Evolutionary conservation across 805 yeast species (phyloP), one percentile per base, ranked within the genome.

Genomic region (Jamesozyma lodderae): DNA sequence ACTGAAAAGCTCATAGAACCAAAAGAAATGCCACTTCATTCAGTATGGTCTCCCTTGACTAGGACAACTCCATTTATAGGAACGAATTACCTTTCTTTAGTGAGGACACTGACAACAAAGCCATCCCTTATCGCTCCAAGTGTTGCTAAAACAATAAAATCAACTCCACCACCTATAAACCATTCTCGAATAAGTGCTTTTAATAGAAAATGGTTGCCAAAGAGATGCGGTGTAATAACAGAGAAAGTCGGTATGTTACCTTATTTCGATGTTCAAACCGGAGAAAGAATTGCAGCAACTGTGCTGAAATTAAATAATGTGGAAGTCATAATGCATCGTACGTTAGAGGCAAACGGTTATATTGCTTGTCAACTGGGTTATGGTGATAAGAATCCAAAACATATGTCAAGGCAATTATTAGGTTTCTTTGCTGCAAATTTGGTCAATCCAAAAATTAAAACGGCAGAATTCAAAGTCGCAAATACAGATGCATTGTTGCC

Each of bases 161-260:
- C 59, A 31, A 66, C 73, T 2, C 75, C 81, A 14, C 61, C 68
- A 13, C 43, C 36, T 26, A 68, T 78, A 31, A 71, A 74, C 52
- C 86, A 81, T 57, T 71, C 90, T 3, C 77, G 79, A 26, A 83
- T 73, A 45, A 70, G 72, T 34, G 79, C 84, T 24, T 79, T 85
- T 53, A 63, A 68, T 36, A 74, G 96, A 60, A 81, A 79, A 57
- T 72, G 78, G 59, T 67, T 90, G 25, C 77, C 86, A 21, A 59
- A 63, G 31, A 77, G 98, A 62, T 79, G 95, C 6, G 98, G 98
- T 10, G 66, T 85, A 16, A 63, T 90, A 21, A 94, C 94, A 1
- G 66, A 77, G 46, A 92, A 92, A 58, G 69, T 81, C 41, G 97
- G 96, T 14, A 90, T 90, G 96, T 77, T 87, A 36, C 77, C 92